These are phyloP conservation scores for Xerocomus amazonicus DNA, from an alignment of 1,284 basidiomycete species.

Conservation along the genomic window DNA sequence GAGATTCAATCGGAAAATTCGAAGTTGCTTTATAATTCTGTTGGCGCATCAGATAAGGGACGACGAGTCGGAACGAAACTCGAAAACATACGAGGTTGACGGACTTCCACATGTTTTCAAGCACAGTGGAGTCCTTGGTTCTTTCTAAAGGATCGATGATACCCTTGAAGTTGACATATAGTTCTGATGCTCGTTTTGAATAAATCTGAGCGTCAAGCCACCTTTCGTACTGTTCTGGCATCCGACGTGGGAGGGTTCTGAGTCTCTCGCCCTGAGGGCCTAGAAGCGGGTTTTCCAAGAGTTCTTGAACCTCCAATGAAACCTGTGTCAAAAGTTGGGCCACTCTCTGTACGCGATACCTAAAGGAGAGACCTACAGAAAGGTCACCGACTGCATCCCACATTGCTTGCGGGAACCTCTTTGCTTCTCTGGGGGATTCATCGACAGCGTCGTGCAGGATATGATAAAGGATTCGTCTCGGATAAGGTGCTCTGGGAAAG, in stretches of 20 bases:
- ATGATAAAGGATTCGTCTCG: conserved; percentile 57
- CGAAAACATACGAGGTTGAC: conserved; percentile 48
- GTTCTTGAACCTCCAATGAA: conserved; percentile 57
- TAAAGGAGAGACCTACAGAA: conserved; percentile 58
- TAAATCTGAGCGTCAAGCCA: conserved; percentile 66
- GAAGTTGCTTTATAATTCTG: conserved; percentile 58
- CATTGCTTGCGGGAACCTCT: conserved; percentile 67
- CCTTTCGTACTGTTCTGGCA: conserved; percentile 53
- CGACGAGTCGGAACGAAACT: not conserved
- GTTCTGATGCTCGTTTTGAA: conserved; percentile 53
- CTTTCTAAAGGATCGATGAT: conserved; percentile 56
- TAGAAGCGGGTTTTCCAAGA: conserved; percentile 56
- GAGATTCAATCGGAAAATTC: conserved; percentile 51
- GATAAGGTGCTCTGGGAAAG: conserved; percentile 63
- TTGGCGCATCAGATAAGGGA: not conserved
- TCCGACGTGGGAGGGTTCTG: conserved; percentile 44
- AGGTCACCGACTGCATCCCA: conserved; percentile 78
- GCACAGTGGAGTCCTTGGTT: conserved; percentile 44
- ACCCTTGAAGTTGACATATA: conserved; percentile 49
- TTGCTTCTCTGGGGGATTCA: conserved; percentile 66
- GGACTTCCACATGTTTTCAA: conserved; percentile 61
- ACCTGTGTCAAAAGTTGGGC: conserved; percentile 38
- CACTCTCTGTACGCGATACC: conserved; percentile 11
- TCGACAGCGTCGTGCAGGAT: conserved; percentile 65
- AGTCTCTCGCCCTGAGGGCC: conserved; percentile 48